Percentiles rank a stretch among this genome's conserved stretches.
phyloP scores from a whole-genome alignment of 441 rosid species.

The Adansonia gregorii region DNA sequence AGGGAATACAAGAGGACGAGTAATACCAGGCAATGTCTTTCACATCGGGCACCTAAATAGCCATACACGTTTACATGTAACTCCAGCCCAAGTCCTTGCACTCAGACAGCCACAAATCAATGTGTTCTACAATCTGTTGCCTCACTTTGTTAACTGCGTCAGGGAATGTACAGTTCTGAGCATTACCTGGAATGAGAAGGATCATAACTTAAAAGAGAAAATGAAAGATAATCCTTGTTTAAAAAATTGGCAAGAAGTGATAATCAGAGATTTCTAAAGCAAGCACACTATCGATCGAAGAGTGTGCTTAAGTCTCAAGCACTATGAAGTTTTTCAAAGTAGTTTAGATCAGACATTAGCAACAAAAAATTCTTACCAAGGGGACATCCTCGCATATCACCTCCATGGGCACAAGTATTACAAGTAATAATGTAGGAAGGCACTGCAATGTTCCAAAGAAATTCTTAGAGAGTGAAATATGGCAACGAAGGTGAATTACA shows the following conservation, averaged over 20 bases:
- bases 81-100: slow-evolving; percentile 54
- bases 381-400: slow-evolving; percentile 94
- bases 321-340: neutral
- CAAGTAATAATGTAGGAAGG: slow-evolving; percentile 80
- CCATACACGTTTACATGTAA: slow-evolving; percentile 40
- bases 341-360: neutral
- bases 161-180: slow-evolving; percentile 53
- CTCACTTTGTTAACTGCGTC: slow-evolving; percentile 85
- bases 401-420: slow-evolving; percentile 92
- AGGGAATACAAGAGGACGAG: neutral
- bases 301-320: neutral
- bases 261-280: neutral
- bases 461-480: slow-evolving; percentile 12
- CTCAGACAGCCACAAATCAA: slow-evolving; percentile 91
- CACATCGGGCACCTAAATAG: slow-evolving; percentile 22
- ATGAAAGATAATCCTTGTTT: neutral
- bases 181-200: slow-evolving; percentile 54
- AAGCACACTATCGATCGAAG: neutral
- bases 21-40: slow-evolving; percentile 19
- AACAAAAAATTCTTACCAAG: slow-evolving; percentile 28
- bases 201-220: neutral
- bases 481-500: neutral
- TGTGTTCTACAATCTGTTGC: slow-evolving; percentile 69
- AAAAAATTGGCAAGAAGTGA: neutral
- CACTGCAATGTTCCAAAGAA: slow-evolving; percentile 50